These are phyloP conservation scores for Globisporangium spinosum DNA, from an alignment of 352 stramenopile species.

Conservation along the genomic window DNA sequence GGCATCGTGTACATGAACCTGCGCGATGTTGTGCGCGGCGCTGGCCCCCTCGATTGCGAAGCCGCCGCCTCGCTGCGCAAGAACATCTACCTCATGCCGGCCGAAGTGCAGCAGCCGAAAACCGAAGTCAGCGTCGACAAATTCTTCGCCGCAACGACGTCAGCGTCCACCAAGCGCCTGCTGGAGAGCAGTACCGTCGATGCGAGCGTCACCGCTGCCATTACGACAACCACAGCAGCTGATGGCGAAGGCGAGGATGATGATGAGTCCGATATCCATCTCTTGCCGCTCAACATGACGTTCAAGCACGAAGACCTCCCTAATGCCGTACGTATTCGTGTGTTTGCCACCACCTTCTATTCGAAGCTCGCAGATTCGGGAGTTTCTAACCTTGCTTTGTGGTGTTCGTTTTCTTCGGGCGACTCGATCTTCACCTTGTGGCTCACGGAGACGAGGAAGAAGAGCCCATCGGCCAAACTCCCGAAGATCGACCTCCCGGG, in stretches of 20 bases:
- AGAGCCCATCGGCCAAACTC: slow-evolving; percentile 34
- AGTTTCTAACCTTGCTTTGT: background rate
- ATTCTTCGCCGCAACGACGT: slow-evolving; percentile 34
- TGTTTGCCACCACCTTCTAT: background rate
- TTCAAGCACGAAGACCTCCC: slow-evolving; percentile 62
- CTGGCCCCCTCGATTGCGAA: slow-evolving; percentile 60
- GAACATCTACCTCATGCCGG: slow-evolving; percentile 71
- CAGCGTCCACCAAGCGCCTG: slow-evolving; percentile 1
- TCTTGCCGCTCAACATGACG: slow-evolving; percentile 64
- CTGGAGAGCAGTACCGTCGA: background rate
- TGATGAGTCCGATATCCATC: slow-evolving; percentile 32
- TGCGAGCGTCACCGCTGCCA: background rate
- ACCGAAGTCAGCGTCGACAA: slow-evolving; percentile 34
- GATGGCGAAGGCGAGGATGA: slow-evolving; percentile 6
- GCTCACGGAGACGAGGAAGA: slow-evolving; percentile 50
- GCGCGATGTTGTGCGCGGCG: slow-evolving; percentile 63
- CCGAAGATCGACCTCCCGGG: slow-evolving; percentile 52
- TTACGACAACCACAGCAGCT: background rate
- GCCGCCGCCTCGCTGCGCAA: slow-evolving; percentile 69
- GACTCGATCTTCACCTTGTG: slow-evolving; percentile 74
- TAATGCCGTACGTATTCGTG: slow-evolving; percentile 16
- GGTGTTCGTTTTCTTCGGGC: slow-evolving; percentile 15
- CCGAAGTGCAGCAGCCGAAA: slow-evolving; percentile 66
- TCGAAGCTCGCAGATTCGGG: background rate
- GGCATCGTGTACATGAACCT: slow-evolving; percentile 76